phyloP scores from a whole-genome alignment of 164 flowering plant genomes.

The Cinnamomum chago region DNA sequence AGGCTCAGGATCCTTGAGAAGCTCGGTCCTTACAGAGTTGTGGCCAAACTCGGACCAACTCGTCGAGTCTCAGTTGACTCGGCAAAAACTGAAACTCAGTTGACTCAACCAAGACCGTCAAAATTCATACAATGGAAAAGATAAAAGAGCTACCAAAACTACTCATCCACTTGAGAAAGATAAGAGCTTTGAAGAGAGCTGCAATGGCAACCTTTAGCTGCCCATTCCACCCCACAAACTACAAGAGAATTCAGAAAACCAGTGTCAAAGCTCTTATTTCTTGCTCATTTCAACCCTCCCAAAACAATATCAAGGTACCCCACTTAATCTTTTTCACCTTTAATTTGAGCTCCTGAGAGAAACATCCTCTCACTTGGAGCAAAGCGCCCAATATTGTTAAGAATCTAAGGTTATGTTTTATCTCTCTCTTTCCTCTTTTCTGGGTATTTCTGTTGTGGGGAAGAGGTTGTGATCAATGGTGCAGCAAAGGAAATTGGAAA shows the following conservation, averaged over 20 bases:
- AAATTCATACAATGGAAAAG: no score
- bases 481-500: slow-evolving; percentile 90
- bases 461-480: slow-evolving; percentile 79
- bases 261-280: slow-evolving; percentile 30
- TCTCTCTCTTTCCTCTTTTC: neutral
- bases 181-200: neutral
- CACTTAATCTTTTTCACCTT: neutral
- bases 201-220: slow-evolving; percentile 59
- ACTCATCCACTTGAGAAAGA: no score
- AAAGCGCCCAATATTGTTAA: neutral
- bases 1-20: no score
- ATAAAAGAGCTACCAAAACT: no score
- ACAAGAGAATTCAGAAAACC: slow-evolving; percentile 15
- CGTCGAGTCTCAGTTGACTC: no score
- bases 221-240: slow-evolving; percentile 27
- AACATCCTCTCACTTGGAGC: neutral
- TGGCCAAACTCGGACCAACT: no score
- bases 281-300: slow-evolving; percentile 60
- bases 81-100: no score
- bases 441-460: slow-evolving; percentile 1
- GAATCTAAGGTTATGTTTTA: slow-evolving; percentile 8
- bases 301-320: slow-evolving; percentile 62
- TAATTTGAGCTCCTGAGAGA: neutral
- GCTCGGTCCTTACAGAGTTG: no score
- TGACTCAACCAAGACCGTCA: no score